Evolutionary conservation across 331 rosid genomes (phyloP).

Genomic region (Phaseolus coccineus): DNA sequence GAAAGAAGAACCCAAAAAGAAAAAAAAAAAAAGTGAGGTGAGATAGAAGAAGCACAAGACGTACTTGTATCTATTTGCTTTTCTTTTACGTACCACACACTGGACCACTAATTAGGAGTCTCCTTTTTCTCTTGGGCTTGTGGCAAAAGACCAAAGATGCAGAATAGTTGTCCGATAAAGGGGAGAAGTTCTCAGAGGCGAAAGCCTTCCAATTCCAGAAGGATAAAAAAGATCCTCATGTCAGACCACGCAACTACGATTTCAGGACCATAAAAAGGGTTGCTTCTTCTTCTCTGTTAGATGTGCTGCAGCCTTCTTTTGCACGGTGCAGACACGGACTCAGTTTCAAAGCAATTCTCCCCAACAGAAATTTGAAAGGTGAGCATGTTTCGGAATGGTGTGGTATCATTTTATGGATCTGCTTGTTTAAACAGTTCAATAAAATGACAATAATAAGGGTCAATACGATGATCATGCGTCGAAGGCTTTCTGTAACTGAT

Average conservation of each 20-base stretch:
- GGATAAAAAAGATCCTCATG: not conserved
- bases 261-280: not conserved
- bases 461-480: not conserved
- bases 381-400: not conserved
- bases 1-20: not conserved
- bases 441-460: not conserved
- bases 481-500: not conserved
- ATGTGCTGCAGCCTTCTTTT: constrained; percentile 11
- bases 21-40: not conserved
- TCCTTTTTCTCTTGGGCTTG: not conserved
- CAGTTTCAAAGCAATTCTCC: not conserved
- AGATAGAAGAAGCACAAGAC: not conserved
- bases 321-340: not conserved
- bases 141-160: not conserved
- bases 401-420: not conserved
- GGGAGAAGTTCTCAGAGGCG: not conserved
- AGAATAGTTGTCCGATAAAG: not conserved
- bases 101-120: not conserved
- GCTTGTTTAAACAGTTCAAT: not conserved
- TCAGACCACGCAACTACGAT: not conserved
- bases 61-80: not conserved
- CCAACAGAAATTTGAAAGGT: constrained; percentile 3
- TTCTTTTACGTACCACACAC: not conserved
- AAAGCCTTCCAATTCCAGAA: not conserved
- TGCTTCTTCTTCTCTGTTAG: not conserved